Evolutionary conservation across 495 filamentous ascomycete genomes (phyloP).

Genomic region (Podospora appendiculata): DNA sequence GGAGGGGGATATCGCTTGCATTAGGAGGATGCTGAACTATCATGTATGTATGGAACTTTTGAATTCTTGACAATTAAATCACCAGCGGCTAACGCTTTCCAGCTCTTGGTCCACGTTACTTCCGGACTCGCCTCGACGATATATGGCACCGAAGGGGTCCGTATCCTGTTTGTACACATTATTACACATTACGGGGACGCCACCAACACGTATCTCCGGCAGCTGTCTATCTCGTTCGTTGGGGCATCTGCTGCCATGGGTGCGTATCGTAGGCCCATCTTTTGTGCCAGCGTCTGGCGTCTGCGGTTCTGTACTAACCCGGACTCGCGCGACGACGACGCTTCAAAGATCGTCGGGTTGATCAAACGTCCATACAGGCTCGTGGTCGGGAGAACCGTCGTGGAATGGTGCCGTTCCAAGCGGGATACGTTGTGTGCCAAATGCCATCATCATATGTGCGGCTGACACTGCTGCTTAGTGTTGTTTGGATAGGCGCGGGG

Average conservation of each 20-base stretch:
- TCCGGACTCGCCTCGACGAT: neutral
- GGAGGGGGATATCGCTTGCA: too few species aligned
- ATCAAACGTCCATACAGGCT: neutral
- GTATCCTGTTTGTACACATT: neutral
- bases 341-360: neutral
- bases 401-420: conserved; percentile 29
- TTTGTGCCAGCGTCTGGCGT: neutral
- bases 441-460: conserved; percentile 22
- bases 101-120: conserved; percentile 21
- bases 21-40: too few species aligned
- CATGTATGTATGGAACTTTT: too few species aligned
- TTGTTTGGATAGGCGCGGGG: conserved; percentile 1
- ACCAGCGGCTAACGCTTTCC: conserved; percentile 11
- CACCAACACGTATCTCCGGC: neutral
- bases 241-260: too few species aligned
- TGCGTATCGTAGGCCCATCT: neutral
- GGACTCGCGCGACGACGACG: too few species aligned
- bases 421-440: conserved; percentile 33
- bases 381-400: conserved; percentile 7
- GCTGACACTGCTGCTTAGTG: conserved; percentile 1
- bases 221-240: too few species aligned
- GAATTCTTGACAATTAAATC: neutral
- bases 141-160: neutral
- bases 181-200: neutral
- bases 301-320: neutral